Base-by-base conservation (phyloP, 2,329 filamentous ascomycete species). In the Aspergillus sp. region DNA sequence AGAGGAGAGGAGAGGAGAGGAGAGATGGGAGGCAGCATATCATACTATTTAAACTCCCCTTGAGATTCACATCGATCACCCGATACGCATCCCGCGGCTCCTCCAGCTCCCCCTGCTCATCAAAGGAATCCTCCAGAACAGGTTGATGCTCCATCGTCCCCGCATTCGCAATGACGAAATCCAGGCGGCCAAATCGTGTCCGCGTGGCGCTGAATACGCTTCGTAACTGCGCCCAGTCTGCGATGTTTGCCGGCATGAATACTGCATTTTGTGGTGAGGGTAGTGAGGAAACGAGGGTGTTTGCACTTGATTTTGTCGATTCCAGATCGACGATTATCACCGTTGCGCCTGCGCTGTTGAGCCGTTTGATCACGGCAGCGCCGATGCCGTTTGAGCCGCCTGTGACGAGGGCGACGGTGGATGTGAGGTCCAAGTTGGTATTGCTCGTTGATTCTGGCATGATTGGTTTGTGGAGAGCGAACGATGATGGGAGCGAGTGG, bases 331-430 rank as follows among this genome's bases (percentile, higher is more conserved):
- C 31, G 19, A 53, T 53, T 30, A 53, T 22, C 30, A 53, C 51
- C 3, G 15, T 53, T 15, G 51, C 51, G 5, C 51, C 51, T 7
- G n/a, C 7, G 11, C 30, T n/a, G 30, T 53, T 53, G 17, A 53
- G 15, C 4, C n/a, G 6, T 4, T 31, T 41, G 22, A 15, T 31
- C 2, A 53, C 51, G 5, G 51, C 51, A 23, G 51, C 51, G 7
- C 51, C 51, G 31, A 53, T 53, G 31, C 51, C 51, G 23, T 53
- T 53, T 17, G 51, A 53, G n/a, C 51, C 51, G 13, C 51, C 51
- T 4, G 51, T 53, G 13, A 51, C 28, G 22, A 51, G 23, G 23
- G 25, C 48, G 17, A 51, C 23, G 13, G 22, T 31, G 23, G 48
- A 51, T 15, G 48, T n/a, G 23, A 51, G 34, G 34, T 38, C 13